Conservation (phyloP, 805 yeast genomes). For the Ogataea neopini region DNA sequence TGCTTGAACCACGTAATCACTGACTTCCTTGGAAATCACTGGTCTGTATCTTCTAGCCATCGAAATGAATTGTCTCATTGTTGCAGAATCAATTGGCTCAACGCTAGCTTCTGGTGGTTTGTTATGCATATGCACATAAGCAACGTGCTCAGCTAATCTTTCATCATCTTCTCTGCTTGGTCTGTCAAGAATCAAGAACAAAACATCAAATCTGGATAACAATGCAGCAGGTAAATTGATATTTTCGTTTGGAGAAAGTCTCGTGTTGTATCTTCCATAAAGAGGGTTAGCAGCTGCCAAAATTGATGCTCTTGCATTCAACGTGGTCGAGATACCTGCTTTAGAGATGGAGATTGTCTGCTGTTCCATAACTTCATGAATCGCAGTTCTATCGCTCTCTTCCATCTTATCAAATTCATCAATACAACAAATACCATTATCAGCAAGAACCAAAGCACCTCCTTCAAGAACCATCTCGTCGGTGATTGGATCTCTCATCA, state of each 20-base stretch:
- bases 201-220: constrained; percentile 88
- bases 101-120: constrained; percentile 77
- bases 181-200: constrained; percentile 82
- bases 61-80: constrained; percentile 85
- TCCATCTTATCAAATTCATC: constrained; percentile 99
- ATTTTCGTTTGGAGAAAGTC: constrained; percentile 88
- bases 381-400: constrained; percentile 93
- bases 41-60: constrained; percentile 86
- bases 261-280: constrained; percentile 91
- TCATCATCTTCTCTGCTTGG: constrained; percentile 82
- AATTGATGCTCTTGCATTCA: constrained; percentile 93
- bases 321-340: constrained; percentile 95
- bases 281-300: constrained; percentile 98
- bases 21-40: constrained; percentile 76
- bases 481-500: constrained; percentile 97
- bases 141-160: constrained; percentile 87
- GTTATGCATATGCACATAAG: constrained; percentile 93
- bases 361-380: constrained; percentile 99
- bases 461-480: constrained; percentile 98
- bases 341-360: constrained; percentile 96
- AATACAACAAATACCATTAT: constrained; percentile 96
- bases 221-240: constrained; percentile 96
- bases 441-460: constrained; percentile 95
- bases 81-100: constrained; percentile 73
- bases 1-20: constrained; percentile 80